Evolutionary conservation across 768 basidiomycete genomes (phyloP), one percentile per base, ranked within the genome.

Genomic region (Rhodotorula babjevae): DNA sequence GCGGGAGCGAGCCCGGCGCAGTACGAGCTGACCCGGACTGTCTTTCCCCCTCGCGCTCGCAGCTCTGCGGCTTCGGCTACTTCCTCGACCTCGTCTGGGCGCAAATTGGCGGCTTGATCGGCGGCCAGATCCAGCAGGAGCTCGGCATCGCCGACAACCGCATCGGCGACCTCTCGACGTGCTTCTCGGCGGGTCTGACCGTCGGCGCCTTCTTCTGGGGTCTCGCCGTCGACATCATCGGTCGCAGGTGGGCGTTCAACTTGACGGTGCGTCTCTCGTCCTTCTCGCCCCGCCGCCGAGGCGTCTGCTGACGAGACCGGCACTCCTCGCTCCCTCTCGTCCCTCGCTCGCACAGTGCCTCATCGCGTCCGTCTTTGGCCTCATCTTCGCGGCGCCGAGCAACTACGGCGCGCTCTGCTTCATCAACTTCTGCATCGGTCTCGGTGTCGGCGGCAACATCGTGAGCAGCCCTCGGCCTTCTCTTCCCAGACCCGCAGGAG

Each of bases 361-460:
- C 61, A 80, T 83, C 69, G 78, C 80, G 16, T 77, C 78, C n/a
- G 71, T 82, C 46, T 82, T 82, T 62, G 82, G 81, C 42, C 61
- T 81, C 14, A 74, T 82, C 66, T 71, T 81, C 47, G 82, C 81
- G 0, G 80, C 80, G 14, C 80, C 80, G 19, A 78, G 77, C 75
- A 82, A 82, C 77, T 83, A 80, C 67, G 77, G 59, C 9, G 82
- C 79, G 4, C 77, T 82, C 59, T 82, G 81, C 74, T 80, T 82
- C 70, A 78, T 79, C 71, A 75, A 80, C 40, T 61, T 80, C 25
- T 65, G 76, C 31, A 53, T 53, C 40, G 66, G 65, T 21, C 62
- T 82, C 65, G 81, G 81, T 31, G 77, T 80, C 31, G 82, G 82
- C 25, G 82, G 82, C 14, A 82, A 82, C 76, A 82, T 83, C 57